These are phyloP conservation scores for Monilinia polystroma DNA, from an alignment of 2,329 filamentous ascomycete species.

Conservation along the genomic window DNA sequence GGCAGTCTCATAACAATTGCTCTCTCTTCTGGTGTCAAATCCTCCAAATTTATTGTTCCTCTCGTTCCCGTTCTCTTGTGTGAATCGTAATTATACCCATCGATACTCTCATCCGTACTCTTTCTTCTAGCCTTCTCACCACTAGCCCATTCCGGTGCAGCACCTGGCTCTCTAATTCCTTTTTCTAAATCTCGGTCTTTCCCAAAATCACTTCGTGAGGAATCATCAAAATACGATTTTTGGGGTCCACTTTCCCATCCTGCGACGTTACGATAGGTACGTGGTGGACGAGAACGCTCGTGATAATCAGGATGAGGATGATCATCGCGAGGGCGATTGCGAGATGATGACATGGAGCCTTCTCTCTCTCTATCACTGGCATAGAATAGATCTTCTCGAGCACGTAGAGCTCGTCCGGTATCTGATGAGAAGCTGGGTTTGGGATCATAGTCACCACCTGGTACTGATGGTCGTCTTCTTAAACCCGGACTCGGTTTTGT, in stretches of 20 bases:
- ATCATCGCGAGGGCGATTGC: conserved; percentile 12
- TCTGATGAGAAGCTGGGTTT: conserved; percentile 18
- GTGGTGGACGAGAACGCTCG: conserved; percentile 35
- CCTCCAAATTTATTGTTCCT: conserved; percentile 42
- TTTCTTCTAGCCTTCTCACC: conserved; percentile 24
- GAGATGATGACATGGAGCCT: conserved; percentile 11
- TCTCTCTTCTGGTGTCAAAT: conserved; percentile 44
- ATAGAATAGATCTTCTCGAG: conserved; percentile 16
- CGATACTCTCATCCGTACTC: conserved; percentile 30
- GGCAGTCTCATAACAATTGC: conserved; percentile 47
- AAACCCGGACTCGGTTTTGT: conserved; percentile 10
- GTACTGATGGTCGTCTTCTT: conserved; percentile 13
- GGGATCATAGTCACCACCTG: conserved; percentile 17
- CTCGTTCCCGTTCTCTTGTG: conserved; percentile 18
- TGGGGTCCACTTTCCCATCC: conserved; percentile 20
- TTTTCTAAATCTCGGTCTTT: conserved; percentile 31
- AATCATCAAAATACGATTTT: conserved; percentile 34
- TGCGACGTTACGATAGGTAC: conserved; percentile 33
- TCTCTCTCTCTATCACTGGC: conserved; percentile 9
- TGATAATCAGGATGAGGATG: conserved; percentile 31
- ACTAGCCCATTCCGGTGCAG: conserved; percentile 1
- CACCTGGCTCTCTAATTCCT: background rate
- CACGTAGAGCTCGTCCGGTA: conserved; percentile 7
- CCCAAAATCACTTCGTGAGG: conserved; percentile 17
- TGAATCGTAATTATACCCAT: conserved; percentile 35